A percentile compares a stretch with the other conserved stretches of the same genome.
These are phyloP conservation scores for Globisporangium recalcitrans DNA, from an alignment of 352 stramenopile species.

Conservation along the genomic window DNA sequence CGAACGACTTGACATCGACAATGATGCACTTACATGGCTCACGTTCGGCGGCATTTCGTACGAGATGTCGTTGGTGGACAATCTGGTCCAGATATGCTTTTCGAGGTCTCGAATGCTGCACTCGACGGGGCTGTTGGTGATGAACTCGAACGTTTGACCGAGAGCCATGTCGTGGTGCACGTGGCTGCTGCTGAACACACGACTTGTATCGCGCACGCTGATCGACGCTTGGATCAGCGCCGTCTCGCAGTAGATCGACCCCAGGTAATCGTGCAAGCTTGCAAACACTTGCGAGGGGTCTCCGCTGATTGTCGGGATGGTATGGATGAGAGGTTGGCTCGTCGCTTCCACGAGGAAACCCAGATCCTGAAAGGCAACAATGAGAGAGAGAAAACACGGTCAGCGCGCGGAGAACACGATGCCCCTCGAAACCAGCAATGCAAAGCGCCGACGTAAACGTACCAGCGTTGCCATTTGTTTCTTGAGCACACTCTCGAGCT, in stretches of 20 bases:
- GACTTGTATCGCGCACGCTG: not conserved
- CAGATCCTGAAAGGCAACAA: too few species aligned
- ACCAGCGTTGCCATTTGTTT: not conserved
- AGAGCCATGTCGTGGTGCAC: not conserved
- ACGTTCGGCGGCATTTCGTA: too few species aligned
- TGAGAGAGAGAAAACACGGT: too few species aligned
- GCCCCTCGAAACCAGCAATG: too few species aligned
- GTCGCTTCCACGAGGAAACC: too few species aligned
- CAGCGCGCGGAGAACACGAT: too few species aligned
- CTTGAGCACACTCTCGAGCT: not conserved
- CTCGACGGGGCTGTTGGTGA: constrained; percentile 2
- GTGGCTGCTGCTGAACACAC: not conserved
- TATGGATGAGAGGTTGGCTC: too few species aligned
- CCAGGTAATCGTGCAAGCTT: not conserved
- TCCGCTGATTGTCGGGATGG: not conserved
- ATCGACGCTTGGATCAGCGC: not conserved
- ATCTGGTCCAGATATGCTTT: too few species aligned
- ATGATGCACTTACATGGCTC: not conserved
- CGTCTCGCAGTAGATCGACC: not conserved
- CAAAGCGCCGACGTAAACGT: not conserved
- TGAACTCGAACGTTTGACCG: constrained; percentile 5
- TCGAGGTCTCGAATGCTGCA: too few species aligned
- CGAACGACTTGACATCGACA: too few species aligned
- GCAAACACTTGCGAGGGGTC: not conserved
- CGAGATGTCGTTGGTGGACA: too few species aligned